These are phyloP conservation scores for Septoria linicola DNA, from an alignment of 2,329 filamentous ascomycete genomes.

Conservation along the genomic window DNA sequence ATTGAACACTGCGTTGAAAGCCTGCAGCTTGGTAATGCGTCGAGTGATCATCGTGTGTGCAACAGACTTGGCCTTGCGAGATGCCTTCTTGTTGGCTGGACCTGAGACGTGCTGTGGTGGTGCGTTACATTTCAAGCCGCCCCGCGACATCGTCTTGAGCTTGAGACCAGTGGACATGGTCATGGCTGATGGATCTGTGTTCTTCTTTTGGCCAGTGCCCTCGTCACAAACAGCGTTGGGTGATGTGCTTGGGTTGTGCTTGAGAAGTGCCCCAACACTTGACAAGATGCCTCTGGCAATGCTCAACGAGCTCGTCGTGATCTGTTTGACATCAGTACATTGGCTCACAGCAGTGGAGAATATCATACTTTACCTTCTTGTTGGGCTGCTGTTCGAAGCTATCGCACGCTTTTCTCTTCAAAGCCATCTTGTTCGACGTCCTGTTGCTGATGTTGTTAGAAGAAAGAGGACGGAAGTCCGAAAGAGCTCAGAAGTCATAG, in stretches of 20 bases:
- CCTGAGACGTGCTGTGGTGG: not conserved
- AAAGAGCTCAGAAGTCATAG: no score
- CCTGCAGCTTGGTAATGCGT: not conserved
- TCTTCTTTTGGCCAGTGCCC: no score
- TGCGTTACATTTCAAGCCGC: no score
- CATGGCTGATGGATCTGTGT: no score
- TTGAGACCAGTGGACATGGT: no score
- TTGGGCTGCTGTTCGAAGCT: constrained; percentile 1
- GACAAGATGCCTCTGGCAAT: not conserved
- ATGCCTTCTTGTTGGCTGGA: not conserved
- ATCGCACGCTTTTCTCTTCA: constrained; percentile 1
- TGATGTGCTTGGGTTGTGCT: not conserved
- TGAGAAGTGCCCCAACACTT: not conserved
- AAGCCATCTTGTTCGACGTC: not conserved
- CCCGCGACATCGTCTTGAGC: no score
- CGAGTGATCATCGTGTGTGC: constrained; percentile 20
- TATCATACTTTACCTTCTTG: not conserved
- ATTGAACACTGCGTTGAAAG: constrained; percentile 18
- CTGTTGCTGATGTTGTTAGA: not conserved
- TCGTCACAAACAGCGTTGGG: no score
- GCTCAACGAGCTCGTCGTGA: not conserved
- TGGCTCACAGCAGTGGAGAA: not conserved
- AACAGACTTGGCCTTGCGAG: not conserved
- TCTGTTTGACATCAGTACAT: not conserved
- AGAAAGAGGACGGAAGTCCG: not conserved